A percentile compares a stretch with the other conserved stretches of the same genome.
Conservation (phyloP, 2,329 filamentous ascomycete species). For the Coniochaeta pulveracea region DNA sequence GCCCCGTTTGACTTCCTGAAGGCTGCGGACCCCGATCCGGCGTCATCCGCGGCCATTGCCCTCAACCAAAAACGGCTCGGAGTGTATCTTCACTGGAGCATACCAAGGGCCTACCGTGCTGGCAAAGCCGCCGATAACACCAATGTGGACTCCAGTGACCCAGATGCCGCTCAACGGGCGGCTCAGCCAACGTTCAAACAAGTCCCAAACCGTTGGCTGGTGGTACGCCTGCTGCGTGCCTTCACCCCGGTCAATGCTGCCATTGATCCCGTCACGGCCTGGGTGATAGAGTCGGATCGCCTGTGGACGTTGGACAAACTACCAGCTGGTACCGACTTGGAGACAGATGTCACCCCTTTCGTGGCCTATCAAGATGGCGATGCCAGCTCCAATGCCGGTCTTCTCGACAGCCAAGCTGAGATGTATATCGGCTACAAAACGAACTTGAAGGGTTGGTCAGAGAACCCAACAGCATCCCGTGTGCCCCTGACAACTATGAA, state of each 20-base stretch:
- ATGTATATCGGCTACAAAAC: slow-evolving; percentile 26
- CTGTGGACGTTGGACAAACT: slow-evolving; percentile 17
- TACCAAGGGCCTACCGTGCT: slow-evolving; percentile 24
- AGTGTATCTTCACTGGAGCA: slow-evolving; percentile 29
- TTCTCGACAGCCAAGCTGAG: slow-evolving; percentile 25
- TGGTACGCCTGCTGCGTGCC: slow-evolving; percentile 19
- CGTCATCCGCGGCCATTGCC: slow-evolving; percentile 6
- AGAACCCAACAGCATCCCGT: slow-evolving; percentile 3
- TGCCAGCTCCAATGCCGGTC: slow-evolving; percentile 5
- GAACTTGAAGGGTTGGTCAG: slow-evolving; percentile 9
- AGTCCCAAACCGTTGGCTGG: slow-evolving; percentile 24
- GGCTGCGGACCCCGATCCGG: no score
- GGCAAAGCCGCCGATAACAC: slow-evolving; percentile 10
- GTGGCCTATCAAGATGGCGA: slow-evolving; percentile 11
- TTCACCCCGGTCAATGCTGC: slow-evolving; percentile 7
- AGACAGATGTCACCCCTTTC: slow-evolving; percentile 28
- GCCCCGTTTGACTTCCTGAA: no score
- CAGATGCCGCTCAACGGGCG: not conserved
- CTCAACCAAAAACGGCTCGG: slow-evolving; percentile 19
- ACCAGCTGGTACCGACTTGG: slow-evolving; percentile 18
- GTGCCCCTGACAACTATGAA: slow-evolving; percentile 3
- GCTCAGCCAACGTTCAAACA: no score
- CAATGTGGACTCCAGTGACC: no score
- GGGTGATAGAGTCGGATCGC: slow-evolving; percentile 28
- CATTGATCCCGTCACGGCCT: slow-evolving; percentile 12